A percentile compares a stretch with the other conserved stretches of the same genome.
phyloP scores from a whole-genome alignment of 1,284 basidiomycete species.

The Exsudoporus floridanus region DNA sequence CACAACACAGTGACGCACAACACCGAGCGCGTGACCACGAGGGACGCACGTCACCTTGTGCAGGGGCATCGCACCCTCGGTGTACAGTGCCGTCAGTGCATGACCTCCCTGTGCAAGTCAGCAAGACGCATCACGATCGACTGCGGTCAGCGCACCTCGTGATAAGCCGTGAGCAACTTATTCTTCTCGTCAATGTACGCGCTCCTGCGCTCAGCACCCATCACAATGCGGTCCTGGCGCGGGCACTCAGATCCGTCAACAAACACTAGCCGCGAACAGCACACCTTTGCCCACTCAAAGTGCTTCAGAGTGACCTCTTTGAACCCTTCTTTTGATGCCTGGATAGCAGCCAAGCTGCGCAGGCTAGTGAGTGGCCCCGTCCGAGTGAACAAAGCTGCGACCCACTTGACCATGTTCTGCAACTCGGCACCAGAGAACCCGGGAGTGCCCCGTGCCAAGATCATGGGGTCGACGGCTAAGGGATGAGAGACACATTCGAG shows the following conservation, averaged over 20 bases:
- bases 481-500: background rate
- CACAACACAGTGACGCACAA: conserved; percentile 52
- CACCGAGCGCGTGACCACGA: conserved; percentile 87
- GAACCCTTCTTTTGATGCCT: conserved; percentile 82
- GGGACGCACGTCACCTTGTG: conserved; percentile 97
- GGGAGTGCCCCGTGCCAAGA: conserved; percentile 87
- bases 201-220: conserved; percentile 92
- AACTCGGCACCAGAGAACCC: conserved; percentile 92
- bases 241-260: conserved; percentile 1
- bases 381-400: conserved; percentile 20
- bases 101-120: conserved; percentile 72
- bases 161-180: conserved; percentile 89
- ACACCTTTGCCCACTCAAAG: conserved; percentile 94
- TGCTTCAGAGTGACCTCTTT: conserved; percentile 73
- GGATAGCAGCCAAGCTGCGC: conserved; percentile 81
- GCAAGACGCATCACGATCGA: background rate
- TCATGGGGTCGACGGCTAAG: conserved; percentile 75
- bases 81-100: conserved; percentile 87
- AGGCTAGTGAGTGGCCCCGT: conserved; percentile 5
- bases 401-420: conserved; percentile 90
- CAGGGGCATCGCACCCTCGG: conserved; percentile 89
- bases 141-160: conserved; percentile 59
- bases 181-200: conserved; percentile 83
- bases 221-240: conserved; percentile 81
- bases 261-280: conserved; percentile 6